Base-by-base conservation (phyloP, 2,329 filamentous ascomycete genomes). In the Aspergillus sp. region DNA sequence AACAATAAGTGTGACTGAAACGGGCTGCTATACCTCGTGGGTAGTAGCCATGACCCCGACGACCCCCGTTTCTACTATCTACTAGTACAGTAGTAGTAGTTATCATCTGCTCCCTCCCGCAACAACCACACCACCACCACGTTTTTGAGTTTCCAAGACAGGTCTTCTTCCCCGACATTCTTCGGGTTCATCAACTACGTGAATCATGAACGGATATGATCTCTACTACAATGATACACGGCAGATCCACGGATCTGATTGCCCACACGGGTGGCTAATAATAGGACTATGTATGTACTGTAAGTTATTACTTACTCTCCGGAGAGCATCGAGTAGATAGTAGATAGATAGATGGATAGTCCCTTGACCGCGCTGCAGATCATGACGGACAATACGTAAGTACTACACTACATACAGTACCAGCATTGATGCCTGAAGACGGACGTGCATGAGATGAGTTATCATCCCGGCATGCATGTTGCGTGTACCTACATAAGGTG, bases 401-500 rank as follows among this genome's bases (percentile, higher is more conserved):
- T 23, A 23, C 23, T 23, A 23, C 23, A 30, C 38, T 8, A 41
- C 23, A 30, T 8, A 41, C 23, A 30, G 43, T 6, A 41, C 23
- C 12, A 30, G 28, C 52, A 43, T 15, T n/a, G 21, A 45, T 53
- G 52, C 38, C 28, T 55, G 36, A 28, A 41, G 38, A 30, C 15
- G 36, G 52, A 23, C 38, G 23, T 28, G 39, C 36, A 13, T 54
- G 36, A 23, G 36, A 49, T 39, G 32, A 23, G 28, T 25, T 36
- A 43, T 45, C 23, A 17, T n/a, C 21, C 39, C 39, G 48, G 21
- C 52, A 61, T 63, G 61, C 58, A 61, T 52, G 55, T 50, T 58
- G 47, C 54, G 51, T 56, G 61, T 61, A 58, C 58, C 58, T 63
- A 63, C 58, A 61, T 28, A 45, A 45, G 17, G 19, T 19, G 39